These are phyloP conservation scores for Thalassiosira mediterranea DNA, from an alignment of 352 stramenopile genomes.

Conservation along the genomic window DNA sequence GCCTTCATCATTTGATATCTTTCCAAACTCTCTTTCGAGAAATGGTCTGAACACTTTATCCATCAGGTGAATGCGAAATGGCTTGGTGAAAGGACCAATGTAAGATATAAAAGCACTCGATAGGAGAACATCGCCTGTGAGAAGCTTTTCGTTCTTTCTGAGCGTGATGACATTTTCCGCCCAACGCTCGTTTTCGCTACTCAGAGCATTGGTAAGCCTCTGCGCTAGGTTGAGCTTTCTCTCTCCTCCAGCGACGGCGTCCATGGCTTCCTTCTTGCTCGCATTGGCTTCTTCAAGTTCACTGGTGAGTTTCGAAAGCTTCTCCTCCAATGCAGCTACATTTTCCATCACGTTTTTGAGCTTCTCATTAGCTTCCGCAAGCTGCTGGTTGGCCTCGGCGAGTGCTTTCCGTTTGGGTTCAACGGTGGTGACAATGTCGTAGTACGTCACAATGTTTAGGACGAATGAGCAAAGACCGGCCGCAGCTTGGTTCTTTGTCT, in stretches of 20 bases:
- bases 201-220: slow-evolving; percentile 92
- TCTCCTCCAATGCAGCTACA: slow-evolving; percentile 91
- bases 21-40: slow-evolving; percentile 38
- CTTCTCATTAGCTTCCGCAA: slow-evolving; percentile 87
- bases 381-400: slow-evolving; percentile 90
- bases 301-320: slow-evolving; percentile 90
- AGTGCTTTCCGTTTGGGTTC: slow-evolving; percentile 96
- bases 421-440: slow-evolving; percentile 97
- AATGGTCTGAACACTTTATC: slow-evolving; percentile 55
- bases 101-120: slow-evolving; percentile 96
- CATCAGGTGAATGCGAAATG: slow-evolving; percentile 86
- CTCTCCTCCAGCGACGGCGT: slow-evolving; percentile 91
- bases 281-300: slow-evolving; percentile 92
- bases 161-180: slow-evolving; percentile 94
- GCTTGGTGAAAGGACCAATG: slow-evolving; percentile 94
- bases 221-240: slow-evolving; percentile 92
- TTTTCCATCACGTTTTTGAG: slow-evolving; percentile 90
- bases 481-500: slow-evolving; percentile 92
- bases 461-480: slow-evolving; percentile 97
- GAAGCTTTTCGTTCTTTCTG: slow-evolving; percentile 90
- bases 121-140: slow-evolving; percentile 94
- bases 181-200: slow-evolving; percentile 95
- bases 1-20: slow-evolving; percentile 88
- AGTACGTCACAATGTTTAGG: slow-evolving; percentile 97
- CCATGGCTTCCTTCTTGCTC: slow-evolving; percentile 95